phyloP scores from a whole-genome alignment of 306 rosid species.

The Dryas alaskensis region DNA sequence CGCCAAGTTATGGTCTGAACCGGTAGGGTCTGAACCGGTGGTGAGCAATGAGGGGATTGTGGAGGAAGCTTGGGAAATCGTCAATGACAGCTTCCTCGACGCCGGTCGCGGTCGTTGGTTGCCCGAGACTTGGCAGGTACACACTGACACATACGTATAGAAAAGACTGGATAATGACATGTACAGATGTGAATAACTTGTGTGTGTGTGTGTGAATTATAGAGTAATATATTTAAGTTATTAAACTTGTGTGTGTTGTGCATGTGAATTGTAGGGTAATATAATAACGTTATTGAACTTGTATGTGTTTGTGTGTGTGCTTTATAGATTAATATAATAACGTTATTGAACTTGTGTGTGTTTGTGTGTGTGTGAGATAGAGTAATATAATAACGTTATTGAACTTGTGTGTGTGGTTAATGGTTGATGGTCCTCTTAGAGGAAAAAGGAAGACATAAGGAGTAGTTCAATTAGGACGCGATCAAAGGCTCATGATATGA shows the following conservation, averaged over 20 bases:
- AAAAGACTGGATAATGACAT: no score
- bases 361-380: background rate
- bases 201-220: background rate
- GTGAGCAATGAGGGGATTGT: slow-evolving; percentile 69
- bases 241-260: background rate
- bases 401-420: background rate
- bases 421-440: slow-evolving; percentile 43
- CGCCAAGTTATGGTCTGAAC: slow-evolving; percentile 16
- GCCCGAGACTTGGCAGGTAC: slow-evolving; percentile 72
- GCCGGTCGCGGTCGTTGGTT: slow-evolving; percentile 66
- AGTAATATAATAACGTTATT: no score
- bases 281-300: no score
- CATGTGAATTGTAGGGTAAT: no score
- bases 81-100: slow-evolving; percentile 70
- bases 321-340: background rate
- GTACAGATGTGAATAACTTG: no score
- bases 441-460: slow-evolving; percentile 57
- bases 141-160: no score
- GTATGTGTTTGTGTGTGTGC: background rate
- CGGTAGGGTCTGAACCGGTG: slow-evolving; percentile 27
- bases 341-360: no score
- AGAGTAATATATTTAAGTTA: background rate
- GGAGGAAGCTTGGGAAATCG: slow-evolving; percentile 93
- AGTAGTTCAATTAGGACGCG: slow-evolving; percentile 68
- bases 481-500: slow-evolving; percentile 80